These are phyloP conservation scores for Hemerocallis citrina DNA, from an alignment of 106 monocot species.

Conservation along the genomic window DNA sequence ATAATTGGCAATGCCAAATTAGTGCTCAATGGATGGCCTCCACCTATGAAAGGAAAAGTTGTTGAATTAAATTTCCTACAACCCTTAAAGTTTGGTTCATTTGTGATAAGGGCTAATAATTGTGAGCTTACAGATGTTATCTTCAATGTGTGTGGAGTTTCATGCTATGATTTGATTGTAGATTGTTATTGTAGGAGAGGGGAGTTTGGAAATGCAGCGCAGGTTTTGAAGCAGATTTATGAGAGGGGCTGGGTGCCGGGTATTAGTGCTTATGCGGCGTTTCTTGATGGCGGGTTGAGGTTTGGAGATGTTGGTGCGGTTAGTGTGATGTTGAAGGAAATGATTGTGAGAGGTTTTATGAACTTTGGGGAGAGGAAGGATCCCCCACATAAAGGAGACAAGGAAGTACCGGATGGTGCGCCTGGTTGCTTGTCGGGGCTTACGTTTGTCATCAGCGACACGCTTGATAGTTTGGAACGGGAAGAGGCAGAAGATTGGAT, in stretches of 20 bases:
- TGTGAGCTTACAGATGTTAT: too few species aligned
- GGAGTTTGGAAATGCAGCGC: conserved; percentile 15
- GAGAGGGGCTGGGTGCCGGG: conserved; percentile 7
- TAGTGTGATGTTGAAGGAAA: too few species aligned
- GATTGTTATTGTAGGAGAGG: conserved; percentile 21
- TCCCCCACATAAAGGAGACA: conserved; percentile 97
- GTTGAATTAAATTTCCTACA: too few species aligned
- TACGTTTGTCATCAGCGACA: conserved; percentile 95
- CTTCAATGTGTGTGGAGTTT: too few species aligned
- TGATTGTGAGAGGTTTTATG: conserved; percentile 74
- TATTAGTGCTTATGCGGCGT: conserved; percentile 15
- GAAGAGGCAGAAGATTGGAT: conserved; percentile 98
- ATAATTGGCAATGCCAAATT: too few species aligned
- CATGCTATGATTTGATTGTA: conserved; percentile 21
- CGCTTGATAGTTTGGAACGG: conserved; percentile 98
- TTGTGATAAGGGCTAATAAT: too few species aligned
- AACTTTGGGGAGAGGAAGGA: conserved; percentile 90
- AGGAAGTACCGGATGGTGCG: conserved; percentile 96
- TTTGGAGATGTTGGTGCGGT: conserved; percentile 11
- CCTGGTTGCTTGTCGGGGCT: conserved; percentile 78
- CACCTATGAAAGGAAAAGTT: too few species aligned
- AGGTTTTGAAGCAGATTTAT: conserved; percentile 16
- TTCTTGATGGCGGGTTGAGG: conserved; percentile 30
- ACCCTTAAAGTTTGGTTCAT: too few species aligned
- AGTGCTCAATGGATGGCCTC: too few species aligned